phyloP scores from a whole-genome alignment of 2,329 filamentous ascomycete genomes.

The Phialocephala subalpina region DNA sequence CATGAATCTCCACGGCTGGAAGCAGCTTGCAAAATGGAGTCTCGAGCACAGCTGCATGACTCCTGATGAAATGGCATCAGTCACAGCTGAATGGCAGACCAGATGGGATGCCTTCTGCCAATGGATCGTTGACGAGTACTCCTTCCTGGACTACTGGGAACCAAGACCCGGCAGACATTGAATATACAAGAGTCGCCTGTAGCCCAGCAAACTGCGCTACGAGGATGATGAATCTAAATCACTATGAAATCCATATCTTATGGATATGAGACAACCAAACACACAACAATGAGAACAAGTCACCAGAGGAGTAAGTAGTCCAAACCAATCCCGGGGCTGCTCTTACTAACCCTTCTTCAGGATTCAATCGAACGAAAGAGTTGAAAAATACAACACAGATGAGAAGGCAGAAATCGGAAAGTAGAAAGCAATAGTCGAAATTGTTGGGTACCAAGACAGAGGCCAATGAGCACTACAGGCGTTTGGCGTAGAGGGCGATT shows the following conservation, averaged over 20 bases:
- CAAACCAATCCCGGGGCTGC: no score
- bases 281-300: neutral
- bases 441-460: neutral
- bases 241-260: neutral
- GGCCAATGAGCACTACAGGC: neutral
- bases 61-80: conserved; percentile 49
- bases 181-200: conserved; percentile 16
- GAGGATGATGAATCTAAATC: neutral
- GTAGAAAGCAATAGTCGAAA: neutral
- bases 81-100: conserved; percentile 55
- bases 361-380: neutral
- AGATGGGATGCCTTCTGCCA: conserved; percentile 67
- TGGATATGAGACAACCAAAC: neutral
- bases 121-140: conserved; percentile 56
- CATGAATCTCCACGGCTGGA: conserved; percentile 76
- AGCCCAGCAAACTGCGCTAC: neutral
- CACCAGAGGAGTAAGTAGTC: neutral
- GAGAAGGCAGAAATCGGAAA: neutral
- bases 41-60: conserved; percentile 66
- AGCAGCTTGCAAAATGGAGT: conserved; percentile 71
- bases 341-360: neutral
- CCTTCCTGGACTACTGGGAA: conserved; percentile 29
- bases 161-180: conserved; percentile 31
- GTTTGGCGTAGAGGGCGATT: neutral
- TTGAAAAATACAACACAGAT: neutral